These are phyloP conservation scores for Tagetes patula DNA, from an alignment of 129 eudicot genomes.

Conservation along the genomic window DNA sequence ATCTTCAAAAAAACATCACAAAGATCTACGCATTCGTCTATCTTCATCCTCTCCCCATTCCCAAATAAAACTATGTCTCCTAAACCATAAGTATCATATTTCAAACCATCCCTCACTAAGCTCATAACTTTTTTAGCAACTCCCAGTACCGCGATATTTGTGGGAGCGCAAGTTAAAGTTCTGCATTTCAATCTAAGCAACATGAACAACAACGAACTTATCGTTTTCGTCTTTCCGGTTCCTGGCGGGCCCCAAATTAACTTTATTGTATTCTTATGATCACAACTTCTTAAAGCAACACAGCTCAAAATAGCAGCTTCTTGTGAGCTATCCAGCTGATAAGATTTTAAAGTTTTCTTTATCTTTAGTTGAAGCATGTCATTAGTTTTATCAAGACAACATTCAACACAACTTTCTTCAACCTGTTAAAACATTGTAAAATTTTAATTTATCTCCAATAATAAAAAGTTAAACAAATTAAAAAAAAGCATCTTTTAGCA, in stretches of 20 bases:
- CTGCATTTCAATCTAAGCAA: slow-evolving; percentile 52
- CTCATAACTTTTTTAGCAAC: slow-evolving; percentile 43
- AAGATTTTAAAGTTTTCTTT: slow-evolving; percentile 10
- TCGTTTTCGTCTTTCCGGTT: slow-evolving; percentile 71
- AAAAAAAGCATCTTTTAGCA: not conserved
- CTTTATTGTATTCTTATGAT: slow-evolving; percentile 39
- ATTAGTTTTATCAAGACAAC: slow-evolving; percentile 9
- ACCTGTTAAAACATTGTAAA: slow-evolving; percentile 16
- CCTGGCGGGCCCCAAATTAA: slow-evolving; percentile 92
- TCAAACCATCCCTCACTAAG: slow-evolving; percentile 27
- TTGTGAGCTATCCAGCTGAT: slow-evolving; percentile 57
- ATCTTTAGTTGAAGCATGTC: not conserved
- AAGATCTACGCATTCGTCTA: slow-evolving; percentile 53
- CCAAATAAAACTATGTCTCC: slow-evolving; percentile 75
- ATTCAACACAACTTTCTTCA: slow-evolving; percentile 22
- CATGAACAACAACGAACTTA: slow-evolving; percentile 32
- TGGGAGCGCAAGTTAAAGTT: slow-evolving; percentile 74
- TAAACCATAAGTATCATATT: slow-evolving; percentile 55
- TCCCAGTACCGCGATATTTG: slow-evolving; percentile 62
- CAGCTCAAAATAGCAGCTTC: slow-evolving; percentile 54
- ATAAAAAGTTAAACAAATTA: not conserved
- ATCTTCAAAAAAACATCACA: slow-evolving; percentile 40
- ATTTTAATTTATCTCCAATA: not conserved
- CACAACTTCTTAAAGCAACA: slow-evolving; percentile 42
- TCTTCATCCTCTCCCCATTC: slow-evolving; percentile 54